These are phyloP conservation scores for Emergomyces pasteurianus DNA, from an alignment of 2,329 filamentous ascomycete genomes.

Conservation along the genomic window DNA sequence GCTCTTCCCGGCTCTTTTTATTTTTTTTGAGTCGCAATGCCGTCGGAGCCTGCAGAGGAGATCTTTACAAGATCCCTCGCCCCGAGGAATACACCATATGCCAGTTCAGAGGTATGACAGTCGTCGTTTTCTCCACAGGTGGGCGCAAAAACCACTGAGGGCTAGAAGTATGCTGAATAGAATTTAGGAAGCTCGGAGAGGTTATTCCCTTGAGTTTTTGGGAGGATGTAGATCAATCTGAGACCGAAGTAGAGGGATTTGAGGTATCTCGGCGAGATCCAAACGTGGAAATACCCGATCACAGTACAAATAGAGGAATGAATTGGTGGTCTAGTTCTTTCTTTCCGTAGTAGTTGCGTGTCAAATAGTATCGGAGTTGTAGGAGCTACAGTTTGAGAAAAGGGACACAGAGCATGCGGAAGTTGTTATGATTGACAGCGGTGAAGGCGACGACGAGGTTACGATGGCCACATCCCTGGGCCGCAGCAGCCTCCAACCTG, in stretches of 20 bases:
- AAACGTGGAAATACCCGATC: not conserved
- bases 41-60: constrained; percentile 26
- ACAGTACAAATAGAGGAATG: not conserved
- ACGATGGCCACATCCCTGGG: not conserved
- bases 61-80: constrained; percentile 33
- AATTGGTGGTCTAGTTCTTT: not conserved
- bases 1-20: not conserved
- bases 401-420: not conserved
- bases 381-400: not conserved
- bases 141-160: not conserved
- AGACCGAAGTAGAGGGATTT: not conserved
- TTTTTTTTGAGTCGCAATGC: not conserved
- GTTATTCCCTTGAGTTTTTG: not conserved
- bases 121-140: not conserved
- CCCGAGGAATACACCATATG: constrained; percentile 34
- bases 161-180: not conserved
- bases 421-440: not conserved
- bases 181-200: not conserved
- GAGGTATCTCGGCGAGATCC: not conserved
- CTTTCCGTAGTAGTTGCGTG: too few relatives aligned
- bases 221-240: not conserved
- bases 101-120: constrained; percentile 7
- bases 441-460: not conserved
- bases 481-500: too few relatives aligned
- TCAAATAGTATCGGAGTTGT: too few relatives aligned